These are phyloP conservation scores for Serendipita vermifera DNA, from an alignment of 768 basidiomycete genomes.

Conservation along the genomic window DNA sequence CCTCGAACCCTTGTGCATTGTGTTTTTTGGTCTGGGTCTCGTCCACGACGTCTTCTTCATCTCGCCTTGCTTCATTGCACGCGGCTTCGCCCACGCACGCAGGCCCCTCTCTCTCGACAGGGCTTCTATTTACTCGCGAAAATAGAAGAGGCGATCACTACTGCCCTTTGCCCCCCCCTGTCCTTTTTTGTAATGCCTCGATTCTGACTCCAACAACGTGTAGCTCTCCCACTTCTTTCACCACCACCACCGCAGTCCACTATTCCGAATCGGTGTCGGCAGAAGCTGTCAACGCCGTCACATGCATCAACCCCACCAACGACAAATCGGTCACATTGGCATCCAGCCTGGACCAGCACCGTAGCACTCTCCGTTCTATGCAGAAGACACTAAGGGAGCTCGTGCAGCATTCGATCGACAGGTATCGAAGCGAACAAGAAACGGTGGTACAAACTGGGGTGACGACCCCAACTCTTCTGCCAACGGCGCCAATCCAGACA, in stretches of 20 bases:
- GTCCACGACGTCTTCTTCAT: too few relatives aligned
- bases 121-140: too few relatives aligned
- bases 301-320: neutral
- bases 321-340: neutral
- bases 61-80: too few relatives aligned
- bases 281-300: neutral
- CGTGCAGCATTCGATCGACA: constrained; percentile 2
- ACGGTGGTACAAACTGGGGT: neutral
- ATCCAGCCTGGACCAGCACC: too few relatives aligned
- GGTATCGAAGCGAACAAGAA: neutral
- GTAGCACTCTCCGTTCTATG: too few relatives aligned
- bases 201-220: neutral
- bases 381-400: neutral
- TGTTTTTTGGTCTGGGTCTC: too few relatives aligned
- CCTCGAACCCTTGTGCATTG: too few relatives aligned
- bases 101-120: too few relatives aligned
- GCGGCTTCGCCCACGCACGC: too few relatives aligned
- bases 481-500: too few relatives aligned
- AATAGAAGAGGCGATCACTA: too few relatives aligned
- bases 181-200: neutral
- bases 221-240: neutral
- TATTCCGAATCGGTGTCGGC: neutral
- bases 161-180: too few relatives aligned
- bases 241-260: neutral
- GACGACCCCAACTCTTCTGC: neutral